phyloP scores from a whole-genome alignment of 78 protist genomes.

The Dictyostelium firmibasis region DNA sequence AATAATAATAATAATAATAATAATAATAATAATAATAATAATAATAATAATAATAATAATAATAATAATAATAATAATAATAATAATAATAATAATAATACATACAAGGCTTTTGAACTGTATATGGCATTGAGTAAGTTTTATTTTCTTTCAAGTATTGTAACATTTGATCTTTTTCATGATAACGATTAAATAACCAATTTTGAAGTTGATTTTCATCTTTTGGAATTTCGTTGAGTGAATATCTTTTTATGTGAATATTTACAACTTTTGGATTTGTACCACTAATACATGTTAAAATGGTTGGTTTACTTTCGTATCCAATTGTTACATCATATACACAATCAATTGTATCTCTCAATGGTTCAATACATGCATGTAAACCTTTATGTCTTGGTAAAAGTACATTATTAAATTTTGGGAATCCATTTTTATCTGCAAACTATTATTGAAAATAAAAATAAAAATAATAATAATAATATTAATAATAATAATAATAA shows the following conservation, averaged over 20 bases:
- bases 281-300: slow-evolving; percentile 17
- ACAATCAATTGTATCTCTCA: slow-evolving; percentile 20
- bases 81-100: background rate
- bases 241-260: slow-evolving; percentile 22
- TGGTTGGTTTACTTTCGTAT: slow-evolving; percentile 65
- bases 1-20: background rate
- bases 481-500: background rate
- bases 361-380: slow-evolving; percentile 30
- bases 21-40: background rate
- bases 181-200: slow-evolving; percentile 40
- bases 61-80: background rate
- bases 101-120: background rate
- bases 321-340: slow-evolving; percentile 56
- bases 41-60: background rate
- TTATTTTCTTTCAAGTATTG: slow-evolving; percentile 10
- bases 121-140: background rate
- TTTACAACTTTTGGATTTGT: slow-evolving; percentile 45
- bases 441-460: background rate
- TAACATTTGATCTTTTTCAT: slow-evolving; percentile 38
- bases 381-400: slow-evolving; percentile 71
- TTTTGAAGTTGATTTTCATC: slow-evolving; percentile 41
- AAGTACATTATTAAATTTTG: slow-evolving; percentile 64
- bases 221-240: slow-evolving; percentile 17
- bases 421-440: slow-evolving; percentile 50
- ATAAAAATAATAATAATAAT: background rate